These are phyloP conservation scores for Neofusicoccum umdonicola DNA, from an alignment of 2,329 filamentous ascomycete species.

Conservation along the genomic window DNA sequence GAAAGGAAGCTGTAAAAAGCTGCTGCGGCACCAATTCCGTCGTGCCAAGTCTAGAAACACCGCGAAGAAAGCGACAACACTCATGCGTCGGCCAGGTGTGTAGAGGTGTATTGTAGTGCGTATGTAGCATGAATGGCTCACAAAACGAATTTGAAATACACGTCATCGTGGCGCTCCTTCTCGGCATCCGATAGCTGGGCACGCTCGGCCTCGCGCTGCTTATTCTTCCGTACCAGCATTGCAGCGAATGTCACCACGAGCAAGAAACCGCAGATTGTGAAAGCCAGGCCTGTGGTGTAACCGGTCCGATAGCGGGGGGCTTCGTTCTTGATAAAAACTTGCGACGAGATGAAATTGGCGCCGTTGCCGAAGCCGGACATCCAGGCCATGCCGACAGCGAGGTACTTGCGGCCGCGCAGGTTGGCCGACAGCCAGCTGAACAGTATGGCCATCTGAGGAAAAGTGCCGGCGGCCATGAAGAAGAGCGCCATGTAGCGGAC, in stretches of 20 bases:
- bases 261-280: constrained; percentile 18
- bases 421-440: constrained; percentile 39
- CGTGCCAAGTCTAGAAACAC: too few species aligned
- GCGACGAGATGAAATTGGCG: constrained; percentile 43
- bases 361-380: constrained; percentile 47
- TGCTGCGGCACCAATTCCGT: too few species aligned
- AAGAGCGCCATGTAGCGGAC: constrained; percentile 28
- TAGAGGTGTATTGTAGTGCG: background rate
- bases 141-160: background rate
- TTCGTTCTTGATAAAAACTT: constrained; percentile 42
- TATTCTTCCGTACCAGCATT: background rate
- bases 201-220: background rate
- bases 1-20: too few species aligned
- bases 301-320: constrained; percentile 40
- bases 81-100: too few species aligned
- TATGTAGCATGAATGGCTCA: background rate
- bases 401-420: constrained; percentile 38
- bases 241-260: background rate
- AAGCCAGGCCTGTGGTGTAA: constrained; percentile 36
- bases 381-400: constrained; percentile 42
- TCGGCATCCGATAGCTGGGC: background rate
- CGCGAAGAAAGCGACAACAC: too few species aligned
- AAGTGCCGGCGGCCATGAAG: constrained; percentile 26
- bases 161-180: background rate
- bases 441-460: constrained; percentile 28